phyloP scores from a whole-genome alignment of 1,139 yeast species.

The Taphrina flavorubra region DNA sequence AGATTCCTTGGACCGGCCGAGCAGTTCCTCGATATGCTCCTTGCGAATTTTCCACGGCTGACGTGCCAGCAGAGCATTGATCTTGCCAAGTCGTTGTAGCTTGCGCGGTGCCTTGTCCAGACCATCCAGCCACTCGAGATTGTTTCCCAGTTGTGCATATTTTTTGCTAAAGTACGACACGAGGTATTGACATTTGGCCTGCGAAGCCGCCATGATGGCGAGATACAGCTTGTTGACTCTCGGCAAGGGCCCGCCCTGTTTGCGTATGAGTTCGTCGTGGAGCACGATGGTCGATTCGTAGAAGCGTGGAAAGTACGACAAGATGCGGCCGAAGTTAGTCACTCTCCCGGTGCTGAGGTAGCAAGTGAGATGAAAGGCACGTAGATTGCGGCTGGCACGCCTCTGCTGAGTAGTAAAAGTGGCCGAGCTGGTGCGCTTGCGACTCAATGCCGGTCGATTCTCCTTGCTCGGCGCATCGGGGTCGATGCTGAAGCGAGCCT shows the following conservation, averaged over 20 bases:
- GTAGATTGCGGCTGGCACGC: constrained; percentile 24
- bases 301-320: constrained; percentile 42
- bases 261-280: constrained; percentile 41
- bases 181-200: constrained; percentile 42
- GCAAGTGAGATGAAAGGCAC: constrained; percentile 31
- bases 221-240: constrained; percentile 41
- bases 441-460: constrained; percentile 34
- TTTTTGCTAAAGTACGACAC: constrained; percentile 40
- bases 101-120: constrained; percentile 43
- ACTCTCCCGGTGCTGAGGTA: constrained; percentile 41
- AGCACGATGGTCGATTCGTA: constrained; percentile 40
- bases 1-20: constrained; percentile 30
- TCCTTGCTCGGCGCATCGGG: not conserved
- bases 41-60: constrained; percentile 43
- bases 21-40: constrained; percentile 40
- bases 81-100: constrained; percentile 37
- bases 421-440: constrained; percentile 18
- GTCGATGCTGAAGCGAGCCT: constrained; percentile 35
- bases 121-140: constrained; percentile 44
- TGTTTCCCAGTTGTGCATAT: constrained; percentile 41
- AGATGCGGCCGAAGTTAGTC: constrained; percentile 41
- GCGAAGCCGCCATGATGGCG: constrained; percentile 45
- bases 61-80: constrained; percentile 43
- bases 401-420: constrained; percentile 13
- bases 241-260: constrained; percentile 41